A percentile compares a stretch with the other conserved stretches of the same genome.
These are phyloP conservation scores for Metarhizium humberi DNA, from an alignment of 2,329 filamentous ascomycete genomes.

Conservation along the genomic window DNA sequence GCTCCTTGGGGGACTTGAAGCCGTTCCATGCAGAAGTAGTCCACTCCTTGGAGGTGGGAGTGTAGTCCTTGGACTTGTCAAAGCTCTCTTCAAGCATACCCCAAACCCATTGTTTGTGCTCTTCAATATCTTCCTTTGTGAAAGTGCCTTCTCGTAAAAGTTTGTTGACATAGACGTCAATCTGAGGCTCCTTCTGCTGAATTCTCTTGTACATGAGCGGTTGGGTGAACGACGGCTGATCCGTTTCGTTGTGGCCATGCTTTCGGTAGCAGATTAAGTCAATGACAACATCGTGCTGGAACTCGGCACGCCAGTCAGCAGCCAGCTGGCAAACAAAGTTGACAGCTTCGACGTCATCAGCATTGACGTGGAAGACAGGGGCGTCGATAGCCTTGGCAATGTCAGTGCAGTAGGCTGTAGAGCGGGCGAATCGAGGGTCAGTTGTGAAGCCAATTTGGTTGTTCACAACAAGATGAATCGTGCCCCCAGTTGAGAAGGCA, in stretches of 20 bases:
- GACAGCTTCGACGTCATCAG: slow-evolving; percentile 94
- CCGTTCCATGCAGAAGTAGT: slow-evolving; percentile 98
- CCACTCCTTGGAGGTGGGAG: slow-evolving; percentile 95
- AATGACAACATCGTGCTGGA: slow-evolving; percentile 96
- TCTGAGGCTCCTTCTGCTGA: slow-evolving; percentile 69
- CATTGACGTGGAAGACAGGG: slow-evolving; percentile 98
- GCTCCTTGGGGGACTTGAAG: slow-evolving; percentile 97
- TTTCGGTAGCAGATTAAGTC: slow-evolving; percentile 99
- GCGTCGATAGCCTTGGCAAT: slow-evolving; percentile 98
- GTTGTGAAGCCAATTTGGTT: slow-evolving; percentile 99
- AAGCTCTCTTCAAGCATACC: slow-evolving; percentile 98
- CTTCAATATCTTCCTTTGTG: slow-evolving; percentile 93
- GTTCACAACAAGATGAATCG: slow-evolving; percentile 95
- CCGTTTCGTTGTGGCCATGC: slow-evolving; percentile 98
- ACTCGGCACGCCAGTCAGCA: slow-evolving; percentile 95
- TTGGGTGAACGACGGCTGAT: slow-evolving; percentile 99
- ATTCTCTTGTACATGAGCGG: slow-evolving; percentile 99
- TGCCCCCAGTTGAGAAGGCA: slow-evolving; percentile 93
- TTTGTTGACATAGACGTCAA: slow-evolving; percentile 88
- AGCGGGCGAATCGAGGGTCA: slow-evolving; percentile 92
- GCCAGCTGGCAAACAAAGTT: slow-evolving; percentile 98
- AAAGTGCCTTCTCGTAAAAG: slow-evolving; percentile 88
- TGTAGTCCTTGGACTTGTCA: slow-evolving; percentile 93
- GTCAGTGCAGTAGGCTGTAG: slow-evolving; percentile 97
- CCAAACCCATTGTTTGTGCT: slow-evolving; percentile 99